phyloP scores from a whole-genome alignment of 441 rosid species.

The Gossypium schwendimanii region DNA sequence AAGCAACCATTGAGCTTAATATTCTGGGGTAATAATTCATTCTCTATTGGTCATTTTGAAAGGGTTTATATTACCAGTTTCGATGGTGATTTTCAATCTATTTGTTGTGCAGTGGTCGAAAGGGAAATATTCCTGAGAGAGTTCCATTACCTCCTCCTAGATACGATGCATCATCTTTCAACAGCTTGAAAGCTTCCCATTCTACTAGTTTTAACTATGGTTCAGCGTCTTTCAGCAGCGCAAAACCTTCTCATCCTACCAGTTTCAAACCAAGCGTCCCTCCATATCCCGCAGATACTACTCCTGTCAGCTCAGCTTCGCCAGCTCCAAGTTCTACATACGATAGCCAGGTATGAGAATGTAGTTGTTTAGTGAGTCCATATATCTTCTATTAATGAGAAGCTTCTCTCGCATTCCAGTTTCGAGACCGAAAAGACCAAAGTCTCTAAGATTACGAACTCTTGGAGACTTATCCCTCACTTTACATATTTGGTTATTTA shows the following conservation, averaged over 20 bases:
- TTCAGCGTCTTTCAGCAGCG: background rate
- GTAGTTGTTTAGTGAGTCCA: background rate
- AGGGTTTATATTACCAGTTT: background rate
- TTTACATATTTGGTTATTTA: background rate
- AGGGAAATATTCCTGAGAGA: slow-evolving; percentile 42
- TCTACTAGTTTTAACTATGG: slow-evolving; percentile 31
- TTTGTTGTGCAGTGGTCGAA: slow-evolving; percentile 32
- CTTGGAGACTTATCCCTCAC: background rate
- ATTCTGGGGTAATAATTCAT: slow-evolving; percentile 42
- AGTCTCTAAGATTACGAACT: background rate
- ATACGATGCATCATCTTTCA: slow-evolving; percentile 25
- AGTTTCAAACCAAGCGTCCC: slow-evolving; percentile 16
- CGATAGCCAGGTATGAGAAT: slow-evolving; percentile 44
- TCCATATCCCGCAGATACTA: slow-evolving; percentile 30
- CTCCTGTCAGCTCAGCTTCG: slow-evolving; percentile 23
- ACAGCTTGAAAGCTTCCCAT: slow-evolving; percentile 26
- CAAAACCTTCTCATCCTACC: background rate
- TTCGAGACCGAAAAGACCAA: background rate
- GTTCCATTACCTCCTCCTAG: slow-evolving; percentile 54
- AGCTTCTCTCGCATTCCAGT: background rate
- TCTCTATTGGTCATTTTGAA: background rate
- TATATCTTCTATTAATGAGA: background rate
- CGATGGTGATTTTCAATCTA: background rate
- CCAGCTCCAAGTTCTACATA: slow-evolving; percentile 29
- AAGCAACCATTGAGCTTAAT: slow-evolving; percentile 59